A percentile compares a stretch with the other conserved stretches of the same genome.
phyloP scores from a whole-genome alignment of 768 basidiomycete species.

The Thelephora ganbajun region DNA sequence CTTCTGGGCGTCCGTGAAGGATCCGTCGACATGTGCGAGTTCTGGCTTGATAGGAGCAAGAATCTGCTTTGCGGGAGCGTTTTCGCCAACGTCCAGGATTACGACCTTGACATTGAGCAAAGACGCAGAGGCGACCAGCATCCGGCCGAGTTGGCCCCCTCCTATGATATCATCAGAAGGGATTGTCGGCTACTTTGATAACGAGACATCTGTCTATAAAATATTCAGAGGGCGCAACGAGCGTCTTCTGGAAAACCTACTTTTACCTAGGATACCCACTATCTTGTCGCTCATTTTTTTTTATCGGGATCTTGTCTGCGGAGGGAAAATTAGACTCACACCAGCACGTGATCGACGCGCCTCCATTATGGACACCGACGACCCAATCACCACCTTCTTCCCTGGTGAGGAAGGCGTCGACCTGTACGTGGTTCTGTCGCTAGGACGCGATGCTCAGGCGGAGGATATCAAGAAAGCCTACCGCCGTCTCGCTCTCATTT shows the following conservation, averaged over 20 bases:
- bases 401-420: conserved; percentile 57
- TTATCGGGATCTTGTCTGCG: neutral
- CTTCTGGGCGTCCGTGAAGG: conserved; percentile 67
- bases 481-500: conserved; percentile 63
- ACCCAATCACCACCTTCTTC: conserved; percentile 68
- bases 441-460: conserved; percentile 36
- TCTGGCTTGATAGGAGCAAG: conserved; percentile 36
- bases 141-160: conserved; percentile 94
- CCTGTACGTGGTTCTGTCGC: conserved; percentile 61
- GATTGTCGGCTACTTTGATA: neutral
- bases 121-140: conserved; percentile 86
- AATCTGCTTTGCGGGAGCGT: conserved; percentile 84
- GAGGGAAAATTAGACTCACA: neutral
- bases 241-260: conserved; percentile 12
- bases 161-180: conserved; percentile 31
- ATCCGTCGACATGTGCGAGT: conserved; percentile 68
- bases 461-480: conserved; percentile 79
- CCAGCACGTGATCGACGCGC: conserved; percentile 11
- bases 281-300: conserved; percentile 10
- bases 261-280: conserved; percentile 25
- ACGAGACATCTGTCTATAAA: neutral
- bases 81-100: conserved; percentile 73
- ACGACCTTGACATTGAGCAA: conserved; percentile 73
- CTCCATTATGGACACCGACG: conserved; percentile 48
- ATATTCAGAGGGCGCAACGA: neutral